Conservation (phyloP, 495 filamentous ascomycete species). For the Neurospora tetrasperma region DNA sequence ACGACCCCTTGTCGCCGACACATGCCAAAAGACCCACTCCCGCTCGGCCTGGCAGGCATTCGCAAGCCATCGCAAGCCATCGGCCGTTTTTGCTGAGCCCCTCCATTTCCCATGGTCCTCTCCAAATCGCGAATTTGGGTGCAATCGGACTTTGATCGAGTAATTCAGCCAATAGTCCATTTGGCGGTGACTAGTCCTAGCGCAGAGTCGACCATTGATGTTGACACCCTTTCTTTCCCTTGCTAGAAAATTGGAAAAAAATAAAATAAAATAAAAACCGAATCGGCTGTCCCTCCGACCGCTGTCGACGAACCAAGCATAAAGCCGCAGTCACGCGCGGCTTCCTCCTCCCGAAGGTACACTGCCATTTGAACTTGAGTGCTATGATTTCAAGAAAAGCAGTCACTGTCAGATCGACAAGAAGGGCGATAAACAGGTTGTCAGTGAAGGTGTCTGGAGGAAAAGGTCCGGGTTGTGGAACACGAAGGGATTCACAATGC, state of each 20-base stretch:
- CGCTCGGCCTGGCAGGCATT: background rate
- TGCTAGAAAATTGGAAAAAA: background rate
- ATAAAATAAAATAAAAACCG: no score
- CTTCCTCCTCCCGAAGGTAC: background rate
- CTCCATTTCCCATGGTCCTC: background rate
- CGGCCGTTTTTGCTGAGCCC: background rate
- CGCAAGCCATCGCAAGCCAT: background rate
- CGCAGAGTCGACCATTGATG: background rate
- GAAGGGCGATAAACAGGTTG: background rate
- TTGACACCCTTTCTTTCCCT: background rate
- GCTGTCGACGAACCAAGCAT: background rate
- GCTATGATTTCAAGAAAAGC: background rate
- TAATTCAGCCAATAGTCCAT: background rate
- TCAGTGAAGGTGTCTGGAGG: background rate
- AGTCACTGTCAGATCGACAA: background rate
- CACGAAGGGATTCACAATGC: background rate
- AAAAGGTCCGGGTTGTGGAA: background rate
- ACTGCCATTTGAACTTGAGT: background rate
- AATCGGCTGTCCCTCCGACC: background rate
- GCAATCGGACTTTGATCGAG: background rate
- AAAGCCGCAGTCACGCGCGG: background rate
- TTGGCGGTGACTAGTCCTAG: background rate
- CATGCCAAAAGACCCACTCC: background rate
- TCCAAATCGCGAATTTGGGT: background rate
- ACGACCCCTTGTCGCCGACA: background rate